A percentile compares a stretch with the other conserved stretches of the same genome.
phyloP scores from a whole-genome alignment of 1,284 basidiomycete genomes.

The Boletus sp. region DNA sequence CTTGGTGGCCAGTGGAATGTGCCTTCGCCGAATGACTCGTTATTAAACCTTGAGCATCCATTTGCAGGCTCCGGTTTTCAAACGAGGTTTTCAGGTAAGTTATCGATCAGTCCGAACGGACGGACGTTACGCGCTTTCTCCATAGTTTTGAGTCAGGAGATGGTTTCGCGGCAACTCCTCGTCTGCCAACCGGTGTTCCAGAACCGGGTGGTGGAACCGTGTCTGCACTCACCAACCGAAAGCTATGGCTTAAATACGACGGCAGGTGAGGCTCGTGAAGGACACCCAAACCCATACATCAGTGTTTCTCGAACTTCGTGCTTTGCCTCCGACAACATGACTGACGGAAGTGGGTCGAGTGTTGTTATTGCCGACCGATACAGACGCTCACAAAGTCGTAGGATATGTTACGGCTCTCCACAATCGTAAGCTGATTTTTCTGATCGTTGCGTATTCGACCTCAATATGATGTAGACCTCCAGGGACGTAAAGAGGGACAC shows the following conservation, averaged over 20 bases:
- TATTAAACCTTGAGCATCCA: slow-evolving; percentile 3
- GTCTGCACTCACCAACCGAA: slow-evolving; percentile 9
- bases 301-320: not conserved
- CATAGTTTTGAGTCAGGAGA: slow-evolving; percentile 1
- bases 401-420: slow-evolving; percentile 45
- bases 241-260: slow-evolving; percentile 25
- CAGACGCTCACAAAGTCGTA: slow-evolving; percentile 23
- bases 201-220: not conserved
- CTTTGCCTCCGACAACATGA: slow-evolving; percentile 14
- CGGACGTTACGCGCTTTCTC: not conserved
- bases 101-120: slow-evolving; percentile 9
- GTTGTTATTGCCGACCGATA: not conserved
- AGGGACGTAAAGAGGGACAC: slow-evolving; percentile 28
- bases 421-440: slow-evolving; percentile 42
- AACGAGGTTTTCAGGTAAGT: slow-evolving; percentile 21
- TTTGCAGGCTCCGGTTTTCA: slow-evolving; percentile 24
- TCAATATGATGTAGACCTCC: slow-evolving; percentile 37
- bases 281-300: slow-evolving; percentile 2
- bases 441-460: not conserved
- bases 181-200: slow-evolving; percentile 5
- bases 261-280: not conserved
- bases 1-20: not conserved
- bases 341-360: slow-evolving; percentile 20
- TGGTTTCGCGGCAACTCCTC: slow-evolving; percentile 3
- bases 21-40: not conserved